phyloP scores from a whole-genome alignment of 1,284 basidiomycete genomes.

The Irpex sp. region DNA sequence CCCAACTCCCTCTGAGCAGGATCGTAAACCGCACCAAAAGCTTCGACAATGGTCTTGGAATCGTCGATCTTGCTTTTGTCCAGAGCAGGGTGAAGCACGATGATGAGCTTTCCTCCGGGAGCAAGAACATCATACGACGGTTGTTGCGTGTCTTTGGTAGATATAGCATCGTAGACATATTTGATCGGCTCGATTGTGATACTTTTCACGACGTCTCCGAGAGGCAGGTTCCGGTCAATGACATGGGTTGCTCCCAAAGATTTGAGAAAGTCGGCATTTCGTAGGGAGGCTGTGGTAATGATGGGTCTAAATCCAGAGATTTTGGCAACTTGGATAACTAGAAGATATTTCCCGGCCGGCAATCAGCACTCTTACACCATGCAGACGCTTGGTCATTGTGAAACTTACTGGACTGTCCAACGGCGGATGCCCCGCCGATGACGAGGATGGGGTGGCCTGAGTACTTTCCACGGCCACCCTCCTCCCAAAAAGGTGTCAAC shows the following conservation, averaged over 20 bases:
- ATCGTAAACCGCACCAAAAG: conserved; percentile 11
- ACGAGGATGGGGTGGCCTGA: conserved; percentile 46
- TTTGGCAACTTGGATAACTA: conserved; percentile 52
- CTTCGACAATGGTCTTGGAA: background rate
- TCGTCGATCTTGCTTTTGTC: background rate
- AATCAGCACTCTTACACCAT: background rate
- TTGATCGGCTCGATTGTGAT: conserved; percentile 20
- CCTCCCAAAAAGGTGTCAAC: conserved; percentile 35
- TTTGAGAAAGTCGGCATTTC: conserved; percentile 50
- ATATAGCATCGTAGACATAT: conserved; percentile 15
- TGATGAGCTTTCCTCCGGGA: conserved; percentile 14
- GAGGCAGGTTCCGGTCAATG: conserved; percentile 32
- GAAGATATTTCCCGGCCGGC: background rate
- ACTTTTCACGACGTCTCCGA: conserved; percentile 1
- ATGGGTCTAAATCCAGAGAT: conserved; percentile 58
- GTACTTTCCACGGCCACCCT: conserved; percentile 43
- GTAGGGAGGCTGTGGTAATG: conserved; percentile 53
- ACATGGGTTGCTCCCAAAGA: conserved; percentile 57
- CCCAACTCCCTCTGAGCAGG: conserved; percentile 9
- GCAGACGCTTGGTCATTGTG: background rate
- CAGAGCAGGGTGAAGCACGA: background rate
- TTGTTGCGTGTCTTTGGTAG: conserved; percentile 11
- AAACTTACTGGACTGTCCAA: background rate
- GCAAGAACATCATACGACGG: conserved; percentile 17
- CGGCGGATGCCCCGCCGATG: conserved; percentile 49